These are phyloP conservation scores for Aspergillus bridgeri DNA, from an alignment of 495 filamentous ascomycete genomes.

Conservation along the genomic window DNA sequence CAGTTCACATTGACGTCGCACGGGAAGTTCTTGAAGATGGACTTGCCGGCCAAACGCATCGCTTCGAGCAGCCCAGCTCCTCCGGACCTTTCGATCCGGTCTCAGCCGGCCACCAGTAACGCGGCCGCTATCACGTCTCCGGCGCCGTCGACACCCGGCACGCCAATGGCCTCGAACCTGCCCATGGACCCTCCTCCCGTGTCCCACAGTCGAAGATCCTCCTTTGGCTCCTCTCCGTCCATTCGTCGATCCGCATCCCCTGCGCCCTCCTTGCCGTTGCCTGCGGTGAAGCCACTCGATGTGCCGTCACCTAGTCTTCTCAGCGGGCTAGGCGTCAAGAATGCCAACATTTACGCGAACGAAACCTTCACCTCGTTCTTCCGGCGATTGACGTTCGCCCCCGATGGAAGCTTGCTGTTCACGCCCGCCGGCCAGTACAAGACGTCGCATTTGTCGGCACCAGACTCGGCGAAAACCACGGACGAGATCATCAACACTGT, in stretches of 20 bases:
- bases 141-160: slow-evolving; percentile 88
- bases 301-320: slow-evolving; percentile 69
- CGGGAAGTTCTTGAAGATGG: slow-evolving; percentile 77
- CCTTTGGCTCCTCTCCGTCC: slow-evolving; percentile 85
- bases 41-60: slow-evolving; percentile 84
- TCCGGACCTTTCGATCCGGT: slow-evolving; percentile 62
- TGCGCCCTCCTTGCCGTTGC: slow-evolving; percentile 90
- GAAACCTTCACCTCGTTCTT: slow-evolving; percentile 98
- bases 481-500: slow-evolving; percentile 96
- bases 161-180: slow-evolving; percentile 80
- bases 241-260: slow-evolving; percentile 88
- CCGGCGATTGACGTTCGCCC: slow-evolving; percentile 86
- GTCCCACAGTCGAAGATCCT: slow-evolving; percentile 88
- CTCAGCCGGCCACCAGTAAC: slow-evolving; percentile 56
- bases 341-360: slow-evolving; percentile 91
- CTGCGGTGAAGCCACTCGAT: slow-evolving; percentile 94
- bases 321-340: slow-evolving; percentile 64
- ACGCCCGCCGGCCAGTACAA: slow-evolving; percentile 97
- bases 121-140: slow-evolving; percentile 71
- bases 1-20: slow-evolving; percentile 84
- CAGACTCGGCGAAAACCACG: slow-evolving; percentile 64
- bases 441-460: slow-evolving; percentile 62
- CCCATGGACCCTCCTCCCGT: slow-evolving; percentile 97
- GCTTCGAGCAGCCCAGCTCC: slow-evolving; percentile 92
- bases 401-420: slow-evolving; percentile 91